Percentiles rank a stretch among this genome's conserved stretches.
Conservation (phyloP, 2,329 filamentous ascomycete genomes). For the Ilyonectria robusta region DNA sequence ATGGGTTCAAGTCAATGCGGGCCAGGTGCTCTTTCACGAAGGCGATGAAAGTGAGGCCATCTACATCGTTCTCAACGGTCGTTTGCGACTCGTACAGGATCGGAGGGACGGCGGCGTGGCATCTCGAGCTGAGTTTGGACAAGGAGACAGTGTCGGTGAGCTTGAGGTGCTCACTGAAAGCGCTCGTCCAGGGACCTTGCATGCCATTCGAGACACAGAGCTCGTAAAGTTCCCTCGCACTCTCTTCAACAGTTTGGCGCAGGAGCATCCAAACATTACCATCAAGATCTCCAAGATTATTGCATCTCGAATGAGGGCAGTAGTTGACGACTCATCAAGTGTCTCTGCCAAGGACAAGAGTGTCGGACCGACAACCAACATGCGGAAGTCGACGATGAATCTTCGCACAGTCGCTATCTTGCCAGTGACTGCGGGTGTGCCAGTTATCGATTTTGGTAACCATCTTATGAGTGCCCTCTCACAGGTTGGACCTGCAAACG, state of each 20-base stretch:
- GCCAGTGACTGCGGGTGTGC: conserved; percentile 91
- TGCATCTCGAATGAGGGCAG: conserved; percentile 90
- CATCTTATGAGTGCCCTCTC: conserved; percentile 88
- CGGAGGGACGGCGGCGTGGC: conserved; percentile 85
- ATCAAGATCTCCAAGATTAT: conserved; percentile 99
- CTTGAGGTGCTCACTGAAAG: conserved; percentile 97
- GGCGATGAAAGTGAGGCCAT: conserved; percentile 98
- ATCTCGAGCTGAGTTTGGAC: conserved; percentile 92
- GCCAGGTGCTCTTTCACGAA: conserved; percentile 94
- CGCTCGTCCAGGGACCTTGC: conserved; percentile 88
- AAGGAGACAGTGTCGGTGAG: conserved; percentile 97
- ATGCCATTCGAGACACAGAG: conserved; percentile 97
- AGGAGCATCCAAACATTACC: conserved; percentile 97
- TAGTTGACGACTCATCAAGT: conserved; percentile 85
- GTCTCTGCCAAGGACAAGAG: conserved; percentile 76
- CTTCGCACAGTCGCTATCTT: conserved; percentile 92
- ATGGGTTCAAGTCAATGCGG: conserved; percentile 97
- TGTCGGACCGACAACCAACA: conserved; percentile 65
- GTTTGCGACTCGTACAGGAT: conserved; percentile 87
- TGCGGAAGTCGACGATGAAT: conserved; percentile 89
- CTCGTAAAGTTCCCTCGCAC: conserved; percentile 96
- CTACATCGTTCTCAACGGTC: conserved; percentile 96
- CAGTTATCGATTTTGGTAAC: conserved; percentile 95
- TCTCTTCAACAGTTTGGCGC: conserved; percentile 95
- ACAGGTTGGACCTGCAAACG: conserved; percentile 90